Evolutionary conservation across 495 filamentous ascomycete species (phyloP), one percentile per base, ranked within the genome.

Genomic region (Jackrogersella multiformis): DNA sequence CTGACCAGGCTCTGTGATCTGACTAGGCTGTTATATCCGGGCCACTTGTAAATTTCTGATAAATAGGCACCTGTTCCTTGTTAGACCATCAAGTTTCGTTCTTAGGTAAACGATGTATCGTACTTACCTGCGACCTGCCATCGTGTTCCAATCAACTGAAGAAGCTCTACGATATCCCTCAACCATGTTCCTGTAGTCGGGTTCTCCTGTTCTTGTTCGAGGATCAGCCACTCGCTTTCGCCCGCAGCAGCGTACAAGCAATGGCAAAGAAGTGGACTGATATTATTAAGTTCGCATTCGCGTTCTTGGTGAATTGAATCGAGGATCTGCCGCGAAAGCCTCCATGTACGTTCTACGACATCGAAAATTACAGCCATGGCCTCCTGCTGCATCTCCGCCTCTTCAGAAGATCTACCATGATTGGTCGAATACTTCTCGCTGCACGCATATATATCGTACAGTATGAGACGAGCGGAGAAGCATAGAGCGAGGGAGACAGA

Each of bases 381-480:
- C 9, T 57, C 48, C 15, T 34, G 56, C 48, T 70, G 67, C 44
- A 70, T 41, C 9, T 66, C 57, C 7, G 70, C 61, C 32, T 72
- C 70, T 13, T 66, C 61, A 15, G 70, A 69, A 6, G 62, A 61
- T 13, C 70, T 56, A 2, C 67, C 67, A 15, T 61, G 67, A 6
- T 72, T 66, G 20, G 36, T 45, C 16, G 66, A 63, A 6, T 62
- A 59, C 13, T 48, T 66, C 41, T 72, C 70, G n/a, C 70, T 72
- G 23, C 70, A 72, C 13, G 61, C 61, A 5, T 70, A 70, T 46
- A 60, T 42, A 15, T 70, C 62, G 16, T 69, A 69, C 5, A 70
- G 42, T 15, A 66, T 66, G 12, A 72, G 52, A 3, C 61, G 66
- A n/a, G 60, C 61, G 7, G 65, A 69, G 36, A 56, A 69, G 21